These are phyloP conservation scores for Pueraria montana DNA, from an alignment of 306 rosid genomes.

Conservation along the genomic window DNA sequence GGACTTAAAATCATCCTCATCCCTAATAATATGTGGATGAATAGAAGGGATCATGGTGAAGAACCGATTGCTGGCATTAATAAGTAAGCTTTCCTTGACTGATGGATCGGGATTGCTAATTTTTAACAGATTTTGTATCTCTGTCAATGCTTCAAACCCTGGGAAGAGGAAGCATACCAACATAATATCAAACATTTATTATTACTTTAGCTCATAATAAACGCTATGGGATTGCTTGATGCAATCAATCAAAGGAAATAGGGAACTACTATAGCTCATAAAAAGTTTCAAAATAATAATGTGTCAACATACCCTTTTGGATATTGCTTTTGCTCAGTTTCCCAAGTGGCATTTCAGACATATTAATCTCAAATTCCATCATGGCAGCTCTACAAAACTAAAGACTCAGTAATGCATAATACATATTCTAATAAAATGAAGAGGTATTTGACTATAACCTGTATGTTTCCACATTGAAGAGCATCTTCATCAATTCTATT, in stretches of 20 bases:
- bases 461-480: conserved; percentile 96
- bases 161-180: conserved; percentile 45
- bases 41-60: conserved; percentile 95
- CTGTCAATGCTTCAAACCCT: conserved; percentile 98
- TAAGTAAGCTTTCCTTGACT: conserved; percentile 80
- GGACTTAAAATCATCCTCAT: conserved; percentile 86
- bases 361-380: conserved; percentile 98
- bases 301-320: conserved; percentile 72
- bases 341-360: conserved; percentile 99
- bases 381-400: conserved; percentile 86
- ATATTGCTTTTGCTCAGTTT: conserved; percentile 91
- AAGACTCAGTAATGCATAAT: conserved; percentile 53
- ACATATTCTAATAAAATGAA: conserved; percentile 34
- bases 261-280: conserved; percentile 14
- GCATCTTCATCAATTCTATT: conserved; percentile 89
- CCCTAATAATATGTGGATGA: conserved; percentile 90
- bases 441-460: conserved; percentile 60
- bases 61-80: conserved; percentile 97
- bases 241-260: conserved; percentile 35
- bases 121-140: conserved; percentile 83
- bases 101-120: conserved; percentile 58
- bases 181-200: conserved; percentile 29
- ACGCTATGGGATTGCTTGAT: not conserved
- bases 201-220: conserved; percentile 29
- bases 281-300: not conserved